Base-by-base conservation (phyloP, 768 basidiomycete species). In the Suillus lakei region DNA sequence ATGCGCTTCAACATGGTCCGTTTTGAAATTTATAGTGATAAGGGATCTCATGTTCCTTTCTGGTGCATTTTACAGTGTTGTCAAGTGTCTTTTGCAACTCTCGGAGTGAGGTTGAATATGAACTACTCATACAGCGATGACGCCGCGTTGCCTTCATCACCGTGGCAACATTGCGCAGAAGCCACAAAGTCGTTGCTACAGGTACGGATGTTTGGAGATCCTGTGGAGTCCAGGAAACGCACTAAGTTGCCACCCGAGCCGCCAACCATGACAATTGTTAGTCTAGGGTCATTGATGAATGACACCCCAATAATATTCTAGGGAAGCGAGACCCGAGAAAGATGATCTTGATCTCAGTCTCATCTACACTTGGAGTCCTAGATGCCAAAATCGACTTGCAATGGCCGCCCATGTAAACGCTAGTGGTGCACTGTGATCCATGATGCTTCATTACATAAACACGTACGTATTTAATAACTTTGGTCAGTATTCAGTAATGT, bases 221-320 rank as follows among this genome's bases (percentile, higher is more conserved):
- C 36, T 58, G 56, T 38, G 36, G 56, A 38, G 7, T 39, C 56
- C 13, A 23, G 36, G 23, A 56, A 23, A 36, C 21, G 34, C 34
- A 34, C n/a, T n/a, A 46, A 23, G 44, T 46, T 46, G n/a, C n/a
- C 44, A 51, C 16, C n/a, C n/a, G n/a, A n/a, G n/a, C n/a, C n/a
- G n/a, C n/a, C 18, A 30, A 30, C 2, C 21, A 54, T 7, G 58
- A 59, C 26, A 41, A 21, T 41, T 21, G 26, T 36, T 7, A 59
- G 38, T 59, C 58, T 41, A 59, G 58, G 58, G 39, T 59, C 18
- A 28, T 28, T 28, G 39, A 38, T 23, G 55, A 58, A 38, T 23
- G 55, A 6, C 23, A 36, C 1, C 2, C 26, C 23, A 21, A 53
- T 5, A 30, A 30, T 1, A 5, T 23, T 6, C 1, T n/a, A 23